Evolutionary conservation across 805 yeast species (phyloP).

Genomic region (Candida tallmaniae): DNA sequence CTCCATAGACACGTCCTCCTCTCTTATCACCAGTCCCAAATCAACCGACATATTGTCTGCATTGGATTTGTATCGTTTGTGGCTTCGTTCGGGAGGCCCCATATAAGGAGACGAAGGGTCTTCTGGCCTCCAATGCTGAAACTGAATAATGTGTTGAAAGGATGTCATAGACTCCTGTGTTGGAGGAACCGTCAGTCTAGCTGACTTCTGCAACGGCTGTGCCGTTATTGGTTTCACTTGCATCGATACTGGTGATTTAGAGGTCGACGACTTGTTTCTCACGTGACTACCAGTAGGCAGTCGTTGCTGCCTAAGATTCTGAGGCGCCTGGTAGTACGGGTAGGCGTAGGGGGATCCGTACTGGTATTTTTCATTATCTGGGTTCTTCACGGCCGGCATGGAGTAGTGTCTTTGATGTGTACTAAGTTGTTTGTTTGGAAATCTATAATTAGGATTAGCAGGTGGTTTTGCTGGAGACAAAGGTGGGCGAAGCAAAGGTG

Average conservation of each 20-base stretch:
- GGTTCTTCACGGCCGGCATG: conserved; percentile 25
- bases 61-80: conserved; percentile 35
- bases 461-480: conserved; percentile 69
- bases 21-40: conserved; percentile 9
- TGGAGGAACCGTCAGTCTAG: conserved; percentile 26
- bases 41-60: conserved; percentile 28
- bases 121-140: conserved; percentile 56
- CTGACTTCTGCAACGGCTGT: conserved; percentile 33
- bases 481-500: conserved; percentile 27
- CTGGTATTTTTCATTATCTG: conserved; percentile 16
- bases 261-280: conserved; percentile 16
- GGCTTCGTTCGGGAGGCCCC: conserved; percentile 13
- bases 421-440: conserved; percentile 13
- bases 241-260: conserved; percentile 25
- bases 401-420: conserved; percentile 40
- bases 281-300: too few relatives aligned
- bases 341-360: too few relatives aligned
- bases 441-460: conserved; percentile 61
- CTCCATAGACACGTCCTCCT: conserved; percentile 12
- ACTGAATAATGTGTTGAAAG: conserved; percentile 49
- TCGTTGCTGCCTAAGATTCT: too few relatives aligned
- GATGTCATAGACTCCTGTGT: conserved; percentile 43
- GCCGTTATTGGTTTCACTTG: conserved; percentile 42
- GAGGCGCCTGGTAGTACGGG: too few relatives aligned
- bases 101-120: conserved; percentile 13